Evolutionary conservation across 495 filamentous ascomycete genomes (phyloP), one percentile per base, ranked within the genome.

Genomic region (Aspergillus ostianus): DNA sequence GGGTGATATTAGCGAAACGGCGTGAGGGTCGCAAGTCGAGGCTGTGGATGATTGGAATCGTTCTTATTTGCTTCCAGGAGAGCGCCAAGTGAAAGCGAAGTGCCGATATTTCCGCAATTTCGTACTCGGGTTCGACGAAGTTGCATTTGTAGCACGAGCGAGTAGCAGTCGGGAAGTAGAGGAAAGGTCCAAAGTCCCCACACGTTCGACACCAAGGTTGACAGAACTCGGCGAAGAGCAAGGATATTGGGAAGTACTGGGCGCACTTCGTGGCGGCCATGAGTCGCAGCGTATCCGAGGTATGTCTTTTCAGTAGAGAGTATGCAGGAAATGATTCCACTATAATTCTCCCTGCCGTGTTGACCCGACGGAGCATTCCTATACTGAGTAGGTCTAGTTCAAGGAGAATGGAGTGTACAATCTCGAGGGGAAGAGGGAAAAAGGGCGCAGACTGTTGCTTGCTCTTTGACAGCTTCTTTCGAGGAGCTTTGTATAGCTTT

Each of bases 121-220:
- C 5, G n/a, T 64, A 59, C 48, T 59, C 56, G 30, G 17, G 30
- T 12, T 44, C 32, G 26, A 48, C 6, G 26, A 27, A 26, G 45
- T 50, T 59, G 61, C 57, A 64, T 47, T 52, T 53, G 47, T 23
- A 59, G 53, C 61, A 64, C 15, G 29, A 59, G 48, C 61, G 61
- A 10, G 61, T 56, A 10, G 52, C 17, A 3, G 56, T 64, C 2
- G 61, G 56, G 19, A 64, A 32, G 57, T 64, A 64, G 6, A 64
- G 56, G 13, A 56, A 46, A 5, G 61, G 61, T 0, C 56, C 56
- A 26, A 64, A 64, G 6, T 59, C 61, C 8, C 12, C 15, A 49
- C 61, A 64, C 12, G 30, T 53, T n/a, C 56, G 51, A 26, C 61
- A 64, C 53, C 61, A 53, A 53, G 61, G 61, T 20, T 56, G 52